These are phyloP conservation scores for Xylaria sp. DNA, from an alignment of 2,329 filamentous ascomycete species.

Conservation along the genomic window DNA sequence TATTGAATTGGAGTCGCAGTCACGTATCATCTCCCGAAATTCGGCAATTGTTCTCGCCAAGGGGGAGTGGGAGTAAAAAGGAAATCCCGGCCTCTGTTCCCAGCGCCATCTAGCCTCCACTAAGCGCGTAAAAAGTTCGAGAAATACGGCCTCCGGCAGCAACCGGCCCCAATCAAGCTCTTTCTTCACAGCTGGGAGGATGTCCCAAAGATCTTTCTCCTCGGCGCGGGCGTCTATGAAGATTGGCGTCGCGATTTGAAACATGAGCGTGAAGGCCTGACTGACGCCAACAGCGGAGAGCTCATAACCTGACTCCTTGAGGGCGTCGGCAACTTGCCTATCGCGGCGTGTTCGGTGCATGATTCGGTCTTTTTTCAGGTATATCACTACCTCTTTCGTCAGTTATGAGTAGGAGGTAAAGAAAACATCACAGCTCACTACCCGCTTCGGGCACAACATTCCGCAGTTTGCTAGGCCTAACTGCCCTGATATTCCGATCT, in stretches of 20 bases:
- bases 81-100: neutral
- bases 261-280: slow-evolving; percentile 6
- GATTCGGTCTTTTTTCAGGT: neutral
- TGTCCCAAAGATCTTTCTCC: slow-evolving; percentile 11
- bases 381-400: neutral
- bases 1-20: neutral
- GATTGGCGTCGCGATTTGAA: slow-evolving; percentile 9
- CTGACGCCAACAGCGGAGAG: neutral
- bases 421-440: neutral
- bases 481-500: too few species aligned
- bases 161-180: slow-evolving; percentile 9
- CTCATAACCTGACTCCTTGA: neutral
- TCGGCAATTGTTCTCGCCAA: neutral
- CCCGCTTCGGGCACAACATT: neutral
- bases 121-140: slow-evolving; percentile 12
- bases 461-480: neutral
- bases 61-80: neutral
- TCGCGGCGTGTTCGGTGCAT: neutral
- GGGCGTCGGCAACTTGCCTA: neutral
- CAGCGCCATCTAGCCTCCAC: slow-evolving; percentile 7
- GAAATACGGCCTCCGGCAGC: neutral
- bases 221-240: neutral
- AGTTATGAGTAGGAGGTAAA: neutral
- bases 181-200: neutral
- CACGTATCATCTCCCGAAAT: slow-evolving; percentile 6